phyloP scores from a whole-genome alignment of 1,284 basidiomycete genomes.

The Cutaneotrichosporon cyanovorans region DNA sequence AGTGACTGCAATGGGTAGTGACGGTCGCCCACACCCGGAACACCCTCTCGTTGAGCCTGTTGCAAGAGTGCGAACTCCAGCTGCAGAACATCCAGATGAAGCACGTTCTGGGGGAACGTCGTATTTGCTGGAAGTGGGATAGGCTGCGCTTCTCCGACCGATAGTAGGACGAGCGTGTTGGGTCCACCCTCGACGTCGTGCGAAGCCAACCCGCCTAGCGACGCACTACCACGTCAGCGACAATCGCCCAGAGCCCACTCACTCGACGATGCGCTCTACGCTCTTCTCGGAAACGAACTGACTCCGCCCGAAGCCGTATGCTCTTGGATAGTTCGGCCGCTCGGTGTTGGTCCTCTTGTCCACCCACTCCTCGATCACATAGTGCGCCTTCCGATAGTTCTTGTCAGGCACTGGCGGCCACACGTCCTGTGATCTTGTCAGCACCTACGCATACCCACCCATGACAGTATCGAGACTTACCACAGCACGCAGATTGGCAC shows the following conservation, averaged over 20 bases:
- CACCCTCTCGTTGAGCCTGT: conserved; percentile 31
- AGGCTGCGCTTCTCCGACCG: conserved; percentile 51
- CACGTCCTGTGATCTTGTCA: conserved; percentile 51
- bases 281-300: conserved; percentile 61
- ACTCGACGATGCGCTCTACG: conserved; percentile 62
- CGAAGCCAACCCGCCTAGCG: conserved; percentile 61
- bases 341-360: conserved; percentile 52
- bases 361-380: conserved; percentile 66
- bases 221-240: conserved; percentile 43
- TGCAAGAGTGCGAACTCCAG: conserved; percentile 37
- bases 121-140: conserved; percentile 26
- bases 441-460: not conserved
- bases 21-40: conserved; percentile 33
- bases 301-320: conserved; percentile 61
- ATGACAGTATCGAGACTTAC: conserved; percentile 16
- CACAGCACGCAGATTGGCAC: conserved; percentile 62
- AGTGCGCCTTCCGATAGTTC: conserved; percentile 78
- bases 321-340: conserved; percentile 33
- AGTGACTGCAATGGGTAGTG: conserved; percentile 32
- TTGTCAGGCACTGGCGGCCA: conserved; percentile 73
- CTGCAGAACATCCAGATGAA: conserved; percentile 57
- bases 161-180: conserved; percentile 69
- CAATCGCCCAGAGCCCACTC: conserved; percentile 10
- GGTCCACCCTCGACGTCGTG: conserved; percentile 66
- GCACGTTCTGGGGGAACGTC: conserved; percentile 62